Base-by-base conservation (phyloP, 2,329 filamentous ascomycete species). In the Xylogone sp. region DNA sequence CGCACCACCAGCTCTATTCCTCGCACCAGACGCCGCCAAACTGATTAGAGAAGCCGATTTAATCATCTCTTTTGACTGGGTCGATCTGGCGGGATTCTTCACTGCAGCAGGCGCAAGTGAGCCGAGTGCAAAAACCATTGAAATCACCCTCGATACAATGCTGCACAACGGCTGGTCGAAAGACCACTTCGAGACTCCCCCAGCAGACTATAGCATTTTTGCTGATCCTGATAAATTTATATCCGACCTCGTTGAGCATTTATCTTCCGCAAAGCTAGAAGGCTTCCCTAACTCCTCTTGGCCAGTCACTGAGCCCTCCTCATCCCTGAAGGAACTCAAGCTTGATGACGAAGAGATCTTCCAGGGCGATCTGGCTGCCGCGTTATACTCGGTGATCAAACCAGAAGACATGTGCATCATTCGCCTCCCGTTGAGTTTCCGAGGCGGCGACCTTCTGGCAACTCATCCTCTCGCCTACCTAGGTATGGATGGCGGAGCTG, bases 11-110 rank as follows among this genome's bases (percentile, higher is more conserved):
- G 21, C 3, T 22, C n/a, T 49, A 18, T 49, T 49, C 21, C 16
- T 21, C 2, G 16, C 46, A 3, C 46, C 46, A 22, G 21, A 49
- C 7, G 18, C 7, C 8, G 20, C 34, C n/a, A 24, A 49, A 34
- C 21, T 49, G 3, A 49, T 49, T 27, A 3, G 34, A 42, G 46
- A 49, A 43, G 46, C 46, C 3, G 46, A 49, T 43, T 19, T 49
- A 16, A 49, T 49, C 31, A 49, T 49, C 42, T 49, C 46, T 7
- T 49, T 49, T 24, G 46, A 49, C 21, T 49, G 46, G 46, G 46
- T 49, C 6, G 46, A 49, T n/a, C 18, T 49, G 31, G 46, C 46
- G n/a, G 46, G 46, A n/a, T 21, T 24, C 16, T 24, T 49, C n/a
- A 20, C 16, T 13, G 46, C 46, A 3, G 46, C 46, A 12, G n/a